Evolutionary conservation across 2,329 filamentous ascomycete species (phyloP), one percentile per base, ranked within the genome.

Genomic region (Corynespora cassiicola): DNA sequence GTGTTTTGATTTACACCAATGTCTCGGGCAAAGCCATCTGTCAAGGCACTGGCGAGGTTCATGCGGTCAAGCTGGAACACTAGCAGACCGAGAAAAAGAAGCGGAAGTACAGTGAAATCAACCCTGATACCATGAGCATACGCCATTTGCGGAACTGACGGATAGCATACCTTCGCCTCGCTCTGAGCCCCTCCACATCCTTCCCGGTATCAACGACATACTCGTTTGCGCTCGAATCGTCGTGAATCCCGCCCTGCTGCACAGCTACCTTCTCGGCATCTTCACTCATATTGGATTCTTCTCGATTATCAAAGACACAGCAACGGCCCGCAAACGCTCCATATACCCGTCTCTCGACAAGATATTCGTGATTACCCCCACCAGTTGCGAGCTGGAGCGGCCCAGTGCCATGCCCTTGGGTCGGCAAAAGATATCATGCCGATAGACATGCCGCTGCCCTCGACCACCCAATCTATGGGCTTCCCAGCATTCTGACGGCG

Each of bases 31-130:
- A 79, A 75, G 1, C 73, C 73, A 4, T 68, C 75, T 0, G 76
- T 79, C 1, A 79, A 56, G 6, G 75, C 75, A 44, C 74, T 77
- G 11, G 73, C 74, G 6, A 79, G 63, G 39, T 79, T 79, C 66
- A 76, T 78, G 17, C 77, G 72, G 42, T 80, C 77, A 0, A 79
- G 57, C 50, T 79, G 76, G 43, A 79, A 77, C 26, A 75, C 73
- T 1, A 78, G 63, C 2, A 80, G 62, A 1, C 75, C 76, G 1
- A 79, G 61, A 24, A 75, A 70, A 1, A 81, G 67, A 0, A 79
- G 60, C 0, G 74, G 71, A 1, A 80, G 63, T 2, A 80, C 74
- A 0, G 70, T 70, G 6, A 59, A 55, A 42, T 80, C 75, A 26
- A 75, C 63, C 48, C 75, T 79, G 16, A 9, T 8, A 18, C 7